A percentile compares a stretch with the other conserved stretches of the same genome.
Conservation (phyloP, 306 rosid genomes). For the Potentilla sterilis region DNA sequence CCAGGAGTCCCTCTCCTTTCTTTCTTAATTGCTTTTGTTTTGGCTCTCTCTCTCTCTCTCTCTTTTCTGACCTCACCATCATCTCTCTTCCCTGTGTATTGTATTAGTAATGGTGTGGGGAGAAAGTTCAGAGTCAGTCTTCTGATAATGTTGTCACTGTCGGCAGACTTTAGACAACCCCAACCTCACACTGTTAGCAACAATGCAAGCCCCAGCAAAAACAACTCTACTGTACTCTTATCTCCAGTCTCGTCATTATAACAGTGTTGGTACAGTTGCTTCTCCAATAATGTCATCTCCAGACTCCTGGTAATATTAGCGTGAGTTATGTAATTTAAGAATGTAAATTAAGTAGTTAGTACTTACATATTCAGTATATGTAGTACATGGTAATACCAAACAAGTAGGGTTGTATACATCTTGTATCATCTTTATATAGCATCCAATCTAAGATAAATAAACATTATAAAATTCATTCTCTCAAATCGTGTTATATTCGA, state of each 20-base stretch:
- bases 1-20: conserved; percentile 52
- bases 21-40: conserved; percentile 14
- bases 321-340: no score
- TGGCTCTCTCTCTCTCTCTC: conserved; percentile 9
- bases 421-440: no score
- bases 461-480: no score
- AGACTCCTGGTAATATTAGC: no score
- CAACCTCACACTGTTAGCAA: conserved; percentile 37
- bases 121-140: conserved; percentile 8
- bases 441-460: no score
- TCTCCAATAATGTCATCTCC: background rate
- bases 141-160: conserved; percentile 44
- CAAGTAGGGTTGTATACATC: no score
- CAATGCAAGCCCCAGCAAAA: background rate
- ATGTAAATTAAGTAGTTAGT: no score
- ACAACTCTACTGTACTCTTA: background rate
- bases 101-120: conserved; percentile 23
- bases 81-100: background rate
- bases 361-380: no score
- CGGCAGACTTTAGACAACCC: conserved; percentile 47
- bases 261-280: background rate
- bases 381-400: no score
- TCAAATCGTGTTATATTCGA: no score
- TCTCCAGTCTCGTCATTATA: background rate
- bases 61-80: conserved; percentile 2